phyloP scores from a whole-genome alignment of 75 land plant species.

The Cupressus sempervirens region DNA sequence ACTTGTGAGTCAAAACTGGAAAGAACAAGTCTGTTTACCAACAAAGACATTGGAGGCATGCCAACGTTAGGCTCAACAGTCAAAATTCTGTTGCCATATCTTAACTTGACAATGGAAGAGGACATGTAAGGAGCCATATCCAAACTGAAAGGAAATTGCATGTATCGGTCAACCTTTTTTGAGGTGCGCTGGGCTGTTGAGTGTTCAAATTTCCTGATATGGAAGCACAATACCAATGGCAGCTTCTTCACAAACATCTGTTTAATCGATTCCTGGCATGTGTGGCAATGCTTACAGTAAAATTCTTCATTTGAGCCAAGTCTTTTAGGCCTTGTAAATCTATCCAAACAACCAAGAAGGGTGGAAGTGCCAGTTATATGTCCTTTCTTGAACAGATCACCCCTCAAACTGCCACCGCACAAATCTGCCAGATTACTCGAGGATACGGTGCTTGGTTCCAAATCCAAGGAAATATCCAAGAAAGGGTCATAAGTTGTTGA shows the following conservation, averaged over 20 bases:
- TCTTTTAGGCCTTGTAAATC: slow-evolving; percentile 79
- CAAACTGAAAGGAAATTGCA: slow-evolving; percentile 82
- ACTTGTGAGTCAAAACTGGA: no score
- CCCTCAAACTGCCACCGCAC: slow-evolving; percentile 14
- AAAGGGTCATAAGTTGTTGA: slow-evolving; percentile 92
- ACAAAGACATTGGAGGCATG: slow-evolving; percentile 21
- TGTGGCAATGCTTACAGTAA: slow-evolving; percentile 75
- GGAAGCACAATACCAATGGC: slow-evolving; percentile 85
- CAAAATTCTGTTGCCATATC: slow-evolving; percentile 82
- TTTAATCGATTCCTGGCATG: slow-evolving; percentile 75
- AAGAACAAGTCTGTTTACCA: no score
- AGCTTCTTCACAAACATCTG: slow-evolving; percentile 88
- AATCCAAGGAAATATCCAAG: slow-evolving; percentile 80
- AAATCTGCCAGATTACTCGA: slow-evolving; percentile 7
- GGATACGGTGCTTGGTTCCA: slow-evolving; percentile 42
- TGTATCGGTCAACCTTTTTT: slow-evolving; percentile 73
- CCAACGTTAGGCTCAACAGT: slow-evolving; percentile 36
- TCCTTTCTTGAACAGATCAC: slow-evolving; percentile 15
- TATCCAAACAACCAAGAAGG: slow-evolving; percentile 80
- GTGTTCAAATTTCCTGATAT: slow-evolving; percentile 91
- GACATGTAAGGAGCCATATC: slow-evolving; percentile 86
- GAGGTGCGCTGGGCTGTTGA: slow-evolving; percentile 59
- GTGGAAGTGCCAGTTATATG: slow-evolving; percentile 40
- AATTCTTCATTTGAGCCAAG: slow-evolving; percentile 76
- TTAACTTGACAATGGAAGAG: slow-evolving; percentile 61